phyloP scores from a whole-genome alignment of 75 land plant species.

The Azolla pinnata region DNA sequence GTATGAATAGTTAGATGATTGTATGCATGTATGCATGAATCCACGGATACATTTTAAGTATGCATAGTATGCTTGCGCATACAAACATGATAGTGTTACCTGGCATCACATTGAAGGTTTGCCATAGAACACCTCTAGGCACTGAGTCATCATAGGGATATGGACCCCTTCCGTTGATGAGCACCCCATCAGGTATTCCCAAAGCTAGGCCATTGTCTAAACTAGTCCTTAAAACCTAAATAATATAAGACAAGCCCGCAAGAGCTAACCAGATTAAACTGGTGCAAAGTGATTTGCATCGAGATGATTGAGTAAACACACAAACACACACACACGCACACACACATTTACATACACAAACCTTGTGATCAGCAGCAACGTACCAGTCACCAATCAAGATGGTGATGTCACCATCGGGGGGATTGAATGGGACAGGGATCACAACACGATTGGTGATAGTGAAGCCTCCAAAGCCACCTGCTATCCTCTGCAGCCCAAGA shows the following conservation, averaged over 20 bases:
- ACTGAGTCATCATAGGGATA: conserved; percentile 24
- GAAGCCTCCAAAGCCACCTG: conserved; percentile 43
- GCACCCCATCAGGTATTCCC: conserved; percentile 22
- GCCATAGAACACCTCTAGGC: conserved; percentile 38
- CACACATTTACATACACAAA: background rate
- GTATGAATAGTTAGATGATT: too few species aligned
- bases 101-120: conserved; percentile 53
- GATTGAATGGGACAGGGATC: conserved; percentile 31
- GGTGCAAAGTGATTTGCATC: background rate
- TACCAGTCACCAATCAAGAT: conserved; percentile 42
- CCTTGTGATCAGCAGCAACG: conserved; percentile 24
- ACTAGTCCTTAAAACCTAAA: conserved; percentile 16
- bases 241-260: background rate
- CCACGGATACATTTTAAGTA: background rate
- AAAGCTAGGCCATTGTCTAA: conserved; percentile 21
- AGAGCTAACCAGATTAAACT: background rate
- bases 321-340: background rate
- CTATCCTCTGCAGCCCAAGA: conserved; percentile 26
- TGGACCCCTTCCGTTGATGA: conserved; percentile 33
- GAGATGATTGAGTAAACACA: background rate
- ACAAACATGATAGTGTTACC: too few species aligned
- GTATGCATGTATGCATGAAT: too few species aligned
- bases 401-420: conserved; percentile 35
- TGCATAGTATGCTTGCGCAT: too few species aligned
- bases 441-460: conserved; percentile 23